Percentiles rank a stretch among this genome's conserved stretches.
Conservation (phyloP, 78 protist genomes). For the Tieghemostelium lacteum region DNA sequence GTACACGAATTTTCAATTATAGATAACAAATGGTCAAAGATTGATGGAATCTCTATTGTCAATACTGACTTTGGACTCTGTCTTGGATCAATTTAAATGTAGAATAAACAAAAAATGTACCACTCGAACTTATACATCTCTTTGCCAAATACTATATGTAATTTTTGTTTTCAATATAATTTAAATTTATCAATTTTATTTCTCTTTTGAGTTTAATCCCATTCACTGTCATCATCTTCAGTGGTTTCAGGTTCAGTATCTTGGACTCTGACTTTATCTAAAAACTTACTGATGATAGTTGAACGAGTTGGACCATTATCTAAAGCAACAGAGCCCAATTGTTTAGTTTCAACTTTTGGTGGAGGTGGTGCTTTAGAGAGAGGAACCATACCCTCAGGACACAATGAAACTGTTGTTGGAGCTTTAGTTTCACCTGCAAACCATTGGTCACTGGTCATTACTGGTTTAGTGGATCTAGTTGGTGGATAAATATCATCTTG, state of each 20-base stretch:
- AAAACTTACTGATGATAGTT: slow-evolving; percentile 14
- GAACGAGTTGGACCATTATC: slow-evolving; percentile 55
- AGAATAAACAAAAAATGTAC: no score
- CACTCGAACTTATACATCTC: no score
- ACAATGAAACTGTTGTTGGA: slow-evolving; percentile 25
- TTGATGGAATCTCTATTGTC: no score
- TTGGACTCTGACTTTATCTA: slow-evolving; percentile 23
- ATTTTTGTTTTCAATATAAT: no score
- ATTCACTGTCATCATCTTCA: not conserved
- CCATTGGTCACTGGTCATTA: slow-evolving; percentile 88
- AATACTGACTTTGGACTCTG: no score
- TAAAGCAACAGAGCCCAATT: not conserved
- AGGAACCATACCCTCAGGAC: slow-evolving; percentile 51
- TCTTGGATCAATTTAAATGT: no score
- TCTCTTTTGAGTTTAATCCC: not conserved
- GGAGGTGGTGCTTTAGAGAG: slow-evolving; percentile 62
- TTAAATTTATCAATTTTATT: no score
- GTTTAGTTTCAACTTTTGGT: slow-evolving; percentile 37
- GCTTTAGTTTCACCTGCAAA: slow-evolving; percentile 78
- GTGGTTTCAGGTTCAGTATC: not conserved
- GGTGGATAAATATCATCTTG: slow-evolving; percentile 89
- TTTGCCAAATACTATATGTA: no score
- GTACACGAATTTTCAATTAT: no score
- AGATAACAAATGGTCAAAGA: no score
- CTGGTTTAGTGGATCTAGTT: slow-evolving; percentile 75